Evolutionary conservation across 2,329 filamentous ascomycete species (phyloP).

Genomic region (Aureobasidium pullulans): DNA sequence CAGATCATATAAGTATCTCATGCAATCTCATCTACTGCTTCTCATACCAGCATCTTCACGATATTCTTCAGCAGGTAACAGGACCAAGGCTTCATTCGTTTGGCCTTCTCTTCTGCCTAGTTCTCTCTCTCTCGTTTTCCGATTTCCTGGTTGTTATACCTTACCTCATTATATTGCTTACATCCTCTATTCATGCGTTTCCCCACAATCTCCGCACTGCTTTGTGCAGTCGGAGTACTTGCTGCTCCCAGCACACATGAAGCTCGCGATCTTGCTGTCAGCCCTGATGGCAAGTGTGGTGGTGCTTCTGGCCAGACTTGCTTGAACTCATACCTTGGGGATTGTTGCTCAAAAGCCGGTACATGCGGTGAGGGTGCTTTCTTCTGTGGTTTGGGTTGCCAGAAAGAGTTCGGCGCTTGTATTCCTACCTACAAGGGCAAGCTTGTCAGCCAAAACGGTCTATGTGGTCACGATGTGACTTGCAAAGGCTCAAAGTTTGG

Average conservation of each 20-base stretch:
- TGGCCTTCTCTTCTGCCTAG: background rate
- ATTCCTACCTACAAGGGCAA: slow-evolving; percentile 1
- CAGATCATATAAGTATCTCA: slow-evolving; percentile 2
- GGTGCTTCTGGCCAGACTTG: slow-evolving; percentile 2
- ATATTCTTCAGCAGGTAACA: background rate
- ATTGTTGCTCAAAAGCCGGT: slow-evolving; percentile 2
- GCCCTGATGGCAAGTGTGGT: slow-evolving; percentile 5
- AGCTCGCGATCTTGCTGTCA: background rate
- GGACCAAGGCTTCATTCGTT: slow-evolving; percentile 10
- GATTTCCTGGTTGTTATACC: background rate
- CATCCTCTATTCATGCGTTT: background rate
- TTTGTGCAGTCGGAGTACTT: slow-evolving; percentile 9
- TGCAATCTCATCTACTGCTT: background rate
- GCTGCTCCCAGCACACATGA: slow-evolving; percentile 3
- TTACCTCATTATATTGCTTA: background rate
- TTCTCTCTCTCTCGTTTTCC: background rate
- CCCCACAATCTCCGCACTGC: slow-evolving; percentile 4
- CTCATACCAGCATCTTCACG: background rate
- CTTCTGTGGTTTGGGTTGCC: slow-evolving; percentile 11
- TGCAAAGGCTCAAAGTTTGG: slow-evolving; percentile 8
- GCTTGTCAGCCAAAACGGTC: slow-evolving; percentile 1
- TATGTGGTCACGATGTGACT: slow-evolving; percentile 8
- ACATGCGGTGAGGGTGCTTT: background rate
- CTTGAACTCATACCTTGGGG: slow-evolving; percentile 7
- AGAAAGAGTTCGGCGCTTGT: slow-evolving; percentile 4